Percentiles rank a stretch among this genome's conserved stretches.
Conservation (phyloP, 352 stramenopile species). For the Globisporangium perplexum region DNA sequence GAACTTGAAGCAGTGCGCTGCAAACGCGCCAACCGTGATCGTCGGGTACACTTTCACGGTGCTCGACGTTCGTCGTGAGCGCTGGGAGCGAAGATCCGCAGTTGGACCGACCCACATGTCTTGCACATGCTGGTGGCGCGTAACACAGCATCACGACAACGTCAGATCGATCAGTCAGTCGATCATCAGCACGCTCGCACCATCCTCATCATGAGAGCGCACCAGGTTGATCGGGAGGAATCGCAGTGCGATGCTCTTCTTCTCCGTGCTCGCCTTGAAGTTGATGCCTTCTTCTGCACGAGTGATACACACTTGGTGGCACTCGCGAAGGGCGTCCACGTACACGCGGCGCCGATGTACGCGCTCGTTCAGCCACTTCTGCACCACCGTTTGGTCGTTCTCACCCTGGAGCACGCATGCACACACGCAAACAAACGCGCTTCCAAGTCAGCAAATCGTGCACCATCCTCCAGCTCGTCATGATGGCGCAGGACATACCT, state of each 20-base stretch:
- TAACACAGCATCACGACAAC: background rate
- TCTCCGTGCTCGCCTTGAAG: slow-evolving; percentile 81
- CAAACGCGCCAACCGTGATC: slow-evolving; percentile 75
- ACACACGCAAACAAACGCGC: background rate
- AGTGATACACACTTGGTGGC: slow-evolving; percentile 59
- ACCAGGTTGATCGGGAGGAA: slow-evolving; percentile 80
- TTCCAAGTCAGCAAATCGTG: background rate
- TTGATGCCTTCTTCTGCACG: slow-evolving; percentile 65
- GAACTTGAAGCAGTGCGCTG: slow-evolving; percentile 79
- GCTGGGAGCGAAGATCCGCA: slow-evolving; percentile 57
- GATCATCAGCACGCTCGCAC: background rate
- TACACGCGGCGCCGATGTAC: slow-evolving; percentile 63
- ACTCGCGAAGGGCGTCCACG: slow-evolving; percentile 60
- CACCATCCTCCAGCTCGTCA: background rate
- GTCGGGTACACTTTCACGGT: slow-evolving; percentile 62
- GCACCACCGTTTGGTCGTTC: slow-evolving; percentile 67
- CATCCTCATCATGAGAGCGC: background rate
- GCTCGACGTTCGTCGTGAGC: slow-evolving; percentile 48
- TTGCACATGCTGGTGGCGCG: slow-evolving; percentile 51
- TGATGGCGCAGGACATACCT: slow-evolving; percentile 11
- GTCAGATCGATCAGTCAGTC: background rate
- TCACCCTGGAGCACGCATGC: slow-evolving; percentile 25
- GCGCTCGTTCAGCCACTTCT: slow-evolving; percentile 69
- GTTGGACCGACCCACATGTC: slow-evolving; percentile 81
- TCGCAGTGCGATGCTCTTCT: slow-evolving; percentile 66